These are phyloP conservation scores for Hypoxylon lenormandii DNA, from an alignment of 495 filamentous ascomycete genomes.

Conservation along the genomic window DNA sequence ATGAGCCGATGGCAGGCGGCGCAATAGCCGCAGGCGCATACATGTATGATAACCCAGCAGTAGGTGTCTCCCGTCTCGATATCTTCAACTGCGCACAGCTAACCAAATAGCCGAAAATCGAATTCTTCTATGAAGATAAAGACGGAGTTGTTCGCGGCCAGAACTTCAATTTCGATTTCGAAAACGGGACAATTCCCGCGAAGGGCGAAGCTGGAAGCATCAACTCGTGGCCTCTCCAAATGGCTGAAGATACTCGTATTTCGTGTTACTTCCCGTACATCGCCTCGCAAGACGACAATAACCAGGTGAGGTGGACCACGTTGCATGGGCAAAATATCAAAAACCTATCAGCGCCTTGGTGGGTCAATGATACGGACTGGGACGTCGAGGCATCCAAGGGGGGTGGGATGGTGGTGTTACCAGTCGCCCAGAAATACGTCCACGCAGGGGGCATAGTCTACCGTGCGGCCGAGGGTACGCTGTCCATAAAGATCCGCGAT, in stretches of 20 bases:
- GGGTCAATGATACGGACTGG: slow-evolving; percentile 37
- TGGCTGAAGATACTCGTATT: slow-evolving; percentile 11
- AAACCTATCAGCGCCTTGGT: slow-evolving; percentile 31
- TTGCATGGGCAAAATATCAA: slow-evolving; percentile 24
- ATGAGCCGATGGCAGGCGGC: slow-evolving; percentile 27
- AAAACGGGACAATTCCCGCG: slow-evolving; percentile 27
- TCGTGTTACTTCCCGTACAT: slow-evolving; percentile 38
- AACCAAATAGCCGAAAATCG: slow-evolving; percentile 35
- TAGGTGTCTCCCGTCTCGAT: slow-evolving; percentile 10
- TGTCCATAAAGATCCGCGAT: slow-evolving; percentile 33
- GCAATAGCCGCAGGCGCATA: slow-evolving; percentile 32
- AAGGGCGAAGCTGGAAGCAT: slow-evolving; percentile 36
- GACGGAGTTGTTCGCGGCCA: slow-evolving; percentile 39
- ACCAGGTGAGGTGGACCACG: slow-evolving; percentile 27
- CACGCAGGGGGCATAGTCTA: slow-evolving; percentile 34
- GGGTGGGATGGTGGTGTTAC: slow-evolving; percentile 21
- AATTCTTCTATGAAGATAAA: slow-evolving; percentile 40
- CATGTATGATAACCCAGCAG: slow-evolving; percentile 19
- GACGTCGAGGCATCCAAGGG: slow-evolving; percentile 26
- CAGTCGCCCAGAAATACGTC: slow-evolving; percentile 15
- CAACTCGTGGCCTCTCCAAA: slow-evolving; percentile 33
- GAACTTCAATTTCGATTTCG: slow-evolving; percentile 40
- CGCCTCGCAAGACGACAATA: slow-evolving; percentile 30
- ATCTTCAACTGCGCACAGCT: not conserved
- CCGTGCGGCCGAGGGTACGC: slow-evolving; percentile 26